Conservation (phyloP, 2,329 filamentous ascomycete genomes). For the Alternaria tenuissima region DNA sequence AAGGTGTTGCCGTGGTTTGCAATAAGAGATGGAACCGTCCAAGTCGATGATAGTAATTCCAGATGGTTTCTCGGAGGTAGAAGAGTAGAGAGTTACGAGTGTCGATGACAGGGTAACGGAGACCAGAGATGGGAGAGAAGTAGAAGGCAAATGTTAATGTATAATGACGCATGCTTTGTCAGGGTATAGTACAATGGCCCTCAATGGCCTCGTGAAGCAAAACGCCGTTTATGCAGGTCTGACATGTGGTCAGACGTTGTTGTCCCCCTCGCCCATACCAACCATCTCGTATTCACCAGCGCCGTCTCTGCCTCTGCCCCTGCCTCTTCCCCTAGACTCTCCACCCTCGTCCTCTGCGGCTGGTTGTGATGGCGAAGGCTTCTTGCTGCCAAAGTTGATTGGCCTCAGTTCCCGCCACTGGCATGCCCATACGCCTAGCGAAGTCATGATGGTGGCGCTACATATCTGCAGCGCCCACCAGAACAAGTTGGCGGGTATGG, state of each 20-base stretch:
- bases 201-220: conserved; percentile 17
- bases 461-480: conserved; percentile 82
- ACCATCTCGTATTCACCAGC: conserved; percentile 60
- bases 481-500: conserved; percentile 77
- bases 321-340: conserved; percentile 50
- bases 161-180: conserved; percentile 11
- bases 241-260: conserved; percentile 40
- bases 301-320: conserved; percentile 55
- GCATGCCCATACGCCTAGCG: conserved; percentile 87
- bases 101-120: conserved; percentile 25
- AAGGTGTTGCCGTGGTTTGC: conserved; percentile 38
- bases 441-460: conserved; percentile 70
- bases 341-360: conserved; percentile 49
- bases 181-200: conserved; percentile 26
- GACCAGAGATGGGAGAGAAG: background rate
- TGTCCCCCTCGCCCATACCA: conserved; percentile 51
- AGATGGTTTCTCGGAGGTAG: conserved; percentile 44
- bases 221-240: conserved; percentile 39
- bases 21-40: conserved; percentile 41
- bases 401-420: conserved; percentile 88
- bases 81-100: conserved; percentile 49
- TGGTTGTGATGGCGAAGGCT: conserved; percentile 33
- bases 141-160: background rate
- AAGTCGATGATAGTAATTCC: conserved; percentile 36
- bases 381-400: conserved; percentile 79